Evolutionary conservation across 306 rosid genomes (phyloP).

Genomic region (Pyrus pyrifolia): DNA sequence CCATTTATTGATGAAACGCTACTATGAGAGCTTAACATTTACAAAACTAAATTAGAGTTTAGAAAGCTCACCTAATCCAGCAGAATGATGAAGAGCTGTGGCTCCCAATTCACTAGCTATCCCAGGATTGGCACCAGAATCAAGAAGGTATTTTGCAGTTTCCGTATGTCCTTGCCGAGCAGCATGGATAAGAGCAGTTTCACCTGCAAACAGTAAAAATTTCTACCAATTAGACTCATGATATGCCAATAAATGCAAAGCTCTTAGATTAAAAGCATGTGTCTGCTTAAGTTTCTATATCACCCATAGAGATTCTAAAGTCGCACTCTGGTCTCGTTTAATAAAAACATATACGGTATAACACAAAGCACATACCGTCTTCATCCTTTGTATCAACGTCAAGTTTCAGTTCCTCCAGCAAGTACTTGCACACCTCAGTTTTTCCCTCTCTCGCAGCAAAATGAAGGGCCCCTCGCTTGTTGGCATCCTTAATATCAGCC

Average conservation of each 20-base stretch:
- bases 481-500: slow-evolving; percentile 78
- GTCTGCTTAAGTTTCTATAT: neutral
- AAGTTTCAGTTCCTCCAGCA: slow-evolving; percentile 72
- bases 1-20: neutral
- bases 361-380: slow-evolving; percentile 43
- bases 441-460: slow-evolving; percentile 87
- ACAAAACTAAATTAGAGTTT: neutral
- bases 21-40: neutral
- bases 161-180: slow-evolving; percentile 70
- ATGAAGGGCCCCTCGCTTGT: slow-evolving; percentile 89
- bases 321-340: neutral
- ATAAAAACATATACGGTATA: neutral
- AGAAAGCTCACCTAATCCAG: slow-evolving; percentile 58
- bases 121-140: slow-evolving; percentile 57
- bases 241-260: neutral
- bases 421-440: slow-evolving; percentile 66
- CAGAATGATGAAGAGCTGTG: slow-evolving; percentile 80
- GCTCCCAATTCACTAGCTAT: slow-evolving; percentile 77
- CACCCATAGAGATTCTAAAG: neutral
- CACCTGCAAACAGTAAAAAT: slow-evolving; percentile 29
- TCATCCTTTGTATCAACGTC: slow-evolving; percentile 73
- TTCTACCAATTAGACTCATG: neutral
- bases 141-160: slow-evolving; percentile 71
- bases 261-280: neutral
- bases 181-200: slow-evolving; percentile 90